Percentiles rank a stretch among this genome's conserved stretches.
Conservation (phyloP, 2,329 filamentous ascomycete genomes). For the Penicillium polonicum region DNA sequence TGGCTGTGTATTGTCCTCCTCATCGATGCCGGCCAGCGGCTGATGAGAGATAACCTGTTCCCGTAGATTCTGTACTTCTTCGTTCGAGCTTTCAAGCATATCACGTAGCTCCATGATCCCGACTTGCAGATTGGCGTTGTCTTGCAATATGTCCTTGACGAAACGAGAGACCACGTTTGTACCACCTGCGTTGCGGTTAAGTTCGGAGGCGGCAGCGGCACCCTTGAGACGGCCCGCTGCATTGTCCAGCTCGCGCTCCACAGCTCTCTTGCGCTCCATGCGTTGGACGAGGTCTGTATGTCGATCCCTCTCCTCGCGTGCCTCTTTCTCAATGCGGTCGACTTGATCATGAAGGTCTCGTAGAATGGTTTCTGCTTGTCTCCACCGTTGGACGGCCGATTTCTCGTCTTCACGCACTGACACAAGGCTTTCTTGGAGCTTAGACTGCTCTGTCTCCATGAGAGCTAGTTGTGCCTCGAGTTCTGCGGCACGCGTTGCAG, state of each 20-base stretch:
- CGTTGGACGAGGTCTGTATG: slow-evolving; percentile 78
- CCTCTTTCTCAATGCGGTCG: slow-evolving; percentile 82
- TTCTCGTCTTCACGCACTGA: slow-evolving; percentile 72
- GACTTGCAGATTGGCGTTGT: slow-evolving; percentile 90
- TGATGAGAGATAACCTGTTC: slow-evolving; percentile 81
- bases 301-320: slow-evolving; percentile 73
- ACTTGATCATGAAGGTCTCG: slow-evolving; percentile 80
- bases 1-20: slow-evolving; percentile 22
- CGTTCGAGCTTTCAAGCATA: slow-evolving; percentile 86
- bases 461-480: slow-evolving; percentile 77
- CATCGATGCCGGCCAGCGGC: slow-evolving; percentile 52
- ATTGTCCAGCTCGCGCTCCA: slow-evolving; percentile 77
- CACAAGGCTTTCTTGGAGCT: slow-evolving; percentile 66
- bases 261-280: slow-evolving; percentile 77
- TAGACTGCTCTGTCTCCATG: slow-evolving; percentile 77
- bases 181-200: slow-evolving; percentile 58
- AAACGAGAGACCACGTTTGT: slow-evolving; percentile 87
- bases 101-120: slow-evolving; percentile 89
- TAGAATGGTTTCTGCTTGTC: slow-evolving; percentile 76
- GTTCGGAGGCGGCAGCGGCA: slow-evolving; percentile 68
- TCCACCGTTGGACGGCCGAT: slow-evolving; percentile 78
- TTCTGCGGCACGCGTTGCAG: slow-evolving; percentile 71
- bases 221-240: slow-evolving; percentile 79
- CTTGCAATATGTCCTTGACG: slow-evolving; percentile 89
- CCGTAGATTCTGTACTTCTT: slow-evolving; percentile 83